phyloP scores from a whole-genome alignment of 495 filamentous ascomycete genomes.

The Elaphomyces granulatus region DNA sequence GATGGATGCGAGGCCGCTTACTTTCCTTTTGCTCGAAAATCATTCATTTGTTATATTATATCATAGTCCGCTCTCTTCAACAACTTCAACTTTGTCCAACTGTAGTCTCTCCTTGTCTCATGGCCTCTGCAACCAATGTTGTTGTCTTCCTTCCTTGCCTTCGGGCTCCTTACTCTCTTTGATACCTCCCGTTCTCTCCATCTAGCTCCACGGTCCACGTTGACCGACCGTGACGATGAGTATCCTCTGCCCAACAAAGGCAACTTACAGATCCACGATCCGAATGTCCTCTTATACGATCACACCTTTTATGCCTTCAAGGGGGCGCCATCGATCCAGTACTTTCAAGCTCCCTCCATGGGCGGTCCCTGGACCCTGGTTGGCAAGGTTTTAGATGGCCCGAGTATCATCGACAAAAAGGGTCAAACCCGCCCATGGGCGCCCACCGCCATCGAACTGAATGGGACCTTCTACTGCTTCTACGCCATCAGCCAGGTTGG shows the following conservation, averaged over 20 bases:
- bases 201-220: not conserved
- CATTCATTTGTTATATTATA: too few species aligned
- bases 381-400: slow-evolving; percentile 24
- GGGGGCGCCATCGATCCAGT: slow-evolving; percentile 17
- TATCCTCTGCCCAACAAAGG: slow-evolving; percentile 25
- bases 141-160: not conserved
- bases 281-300: slow-evolving; percentile 23
- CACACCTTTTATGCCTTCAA: slow-evolving; percentile 28
- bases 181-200: not conserved
- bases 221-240: slow-evolving; percentile 1
- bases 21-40: too few species aligned
- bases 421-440: slow-evolving; percentile 37
- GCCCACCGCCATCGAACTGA: slow-evolving; percentile 44
- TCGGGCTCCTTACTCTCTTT: not conserved
- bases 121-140: too few species aligned
- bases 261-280: slow-evolving; percentile 25
- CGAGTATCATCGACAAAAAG: slow-evolving; percentile 25
- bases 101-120: too few species aligned
- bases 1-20: too few species aligned
- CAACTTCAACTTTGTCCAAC: too few species aligned
- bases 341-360: slow-evolving; percentile 22
- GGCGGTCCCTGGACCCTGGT: slow-evolving; percentile 28
- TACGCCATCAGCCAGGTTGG: slow-evolving; percentile 54
- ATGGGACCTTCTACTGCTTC: slow-evolving; percentile 52
- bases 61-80: too few species aligned